Evolutionary conservation across 345 rosid species (phyloP).

Genomic region (Lenwebbia sp.): DNA sequence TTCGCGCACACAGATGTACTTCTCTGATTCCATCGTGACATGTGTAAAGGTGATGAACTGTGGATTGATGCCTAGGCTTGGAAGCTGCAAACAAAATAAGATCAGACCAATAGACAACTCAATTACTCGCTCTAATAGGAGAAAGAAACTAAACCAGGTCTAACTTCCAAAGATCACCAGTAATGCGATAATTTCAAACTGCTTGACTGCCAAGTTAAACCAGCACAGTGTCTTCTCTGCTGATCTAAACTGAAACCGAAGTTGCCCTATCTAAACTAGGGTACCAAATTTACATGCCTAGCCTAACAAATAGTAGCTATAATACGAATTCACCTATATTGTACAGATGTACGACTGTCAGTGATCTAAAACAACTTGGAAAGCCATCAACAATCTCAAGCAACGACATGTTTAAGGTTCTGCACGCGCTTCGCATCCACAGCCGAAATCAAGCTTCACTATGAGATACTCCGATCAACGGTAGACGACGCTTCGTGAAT

Average conservation of each 20-base stretch:
- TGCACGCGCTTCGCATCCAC: not conserved
- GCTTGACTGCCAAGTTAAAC: not conserved
- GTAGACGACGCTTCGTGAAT: not conserved
- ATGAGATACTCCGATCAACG: not conserved
- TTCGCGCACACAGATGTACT: slow-evolving; percentile 93
- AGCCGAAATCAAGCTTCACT: not conserved
- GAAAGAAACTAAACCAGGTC: not conserved
- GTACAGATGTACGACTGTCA: not conserved
- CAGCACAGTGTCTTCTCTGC: not conserved
- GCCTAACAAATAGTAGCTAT: not conserved
- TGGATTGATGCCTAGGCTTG: slow-evolving; percentile 76
- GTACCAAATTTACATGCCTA: not conserved
- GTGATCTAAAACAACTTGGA: not conserved
- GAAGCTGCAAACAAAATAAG: slow-evolving; percentile 42
- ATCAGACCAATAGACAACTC: slow-evolving; percentile 10
- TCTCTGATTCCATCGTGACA: slow-evolving; percentile 97
- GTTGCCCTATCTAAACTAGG: not conserved
- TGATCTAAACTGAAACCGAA: not conserved
- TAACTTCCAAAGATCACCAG: not conserved
- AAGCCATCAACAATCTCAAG: not conserved
- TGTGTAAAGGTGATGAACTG: slow-evolving; percentile 88
- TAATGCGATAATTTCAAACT: not conserved
- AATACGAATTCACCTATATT: not conserved
- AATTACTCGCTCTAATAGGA: not conserved
- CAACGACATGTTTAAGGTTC: not conserved